Evolutionary conservation across 2,329 filamentous ascomycete genomes (phyloP), one percentile per base, ranked within the genome.

Genomic region (Penicillium concentricum): DNA sequence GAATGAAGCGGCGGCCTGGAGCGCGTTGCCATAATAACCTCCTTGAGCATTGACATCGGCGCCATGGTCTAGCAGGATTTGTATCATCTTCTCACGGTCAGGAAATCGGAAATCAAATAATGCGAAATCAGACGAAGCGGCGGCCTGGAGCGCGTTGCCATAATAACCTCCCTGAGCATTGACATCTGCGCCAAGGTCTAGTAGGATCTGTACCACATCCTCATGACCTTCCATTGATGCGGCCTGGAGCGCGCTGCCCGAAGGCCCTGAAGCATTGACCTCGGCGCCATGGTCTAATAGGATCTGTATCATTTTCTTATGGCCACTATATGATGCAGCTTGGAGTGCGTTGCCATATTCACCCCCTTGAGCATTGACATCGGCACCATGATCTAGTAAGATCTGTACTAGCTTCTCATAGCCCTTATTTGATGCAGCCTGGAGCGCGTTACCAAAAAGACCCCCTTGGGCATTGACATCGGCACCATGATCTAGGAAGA

Each of bases 401-500:
- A 39, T 44, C 18, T 51, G 43, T 2, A 50, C 53, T 0, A 56
- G 0, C 9, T 30, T 32, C 15, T 48, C 8, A 10, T 52, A 4
- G 13, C 45, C 57, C 13, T 4, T 0, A 0, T 0, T 4, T 22
- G 54, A 9, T 13, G 54, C 54, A 10, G 47, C 54, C 18, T 53
- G 50, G 35, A 57, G 50, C 10, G 54, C 42, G 34, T 28, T 55
- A 8, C 34, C 28, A 48, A 2, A 38, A 24, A 3, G 5, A 5
- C 22, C 22, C 22, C 22, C 51, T n/a, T 45, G 48, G 10, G 39
- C 20, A 15, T 58, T 51, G 4, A 51, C 9, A 28, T 58, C 51
- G n/a, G 47, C 57, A 26, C 52, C 57, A 32, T 28, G 42, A 37
- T 55, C 51, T 5, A 58, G 43, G 16, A 58, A 30, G 30, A 43